Conservation (phyloP, 176 grass and related monocot species). For the Oryza brachyantha region DNA sequence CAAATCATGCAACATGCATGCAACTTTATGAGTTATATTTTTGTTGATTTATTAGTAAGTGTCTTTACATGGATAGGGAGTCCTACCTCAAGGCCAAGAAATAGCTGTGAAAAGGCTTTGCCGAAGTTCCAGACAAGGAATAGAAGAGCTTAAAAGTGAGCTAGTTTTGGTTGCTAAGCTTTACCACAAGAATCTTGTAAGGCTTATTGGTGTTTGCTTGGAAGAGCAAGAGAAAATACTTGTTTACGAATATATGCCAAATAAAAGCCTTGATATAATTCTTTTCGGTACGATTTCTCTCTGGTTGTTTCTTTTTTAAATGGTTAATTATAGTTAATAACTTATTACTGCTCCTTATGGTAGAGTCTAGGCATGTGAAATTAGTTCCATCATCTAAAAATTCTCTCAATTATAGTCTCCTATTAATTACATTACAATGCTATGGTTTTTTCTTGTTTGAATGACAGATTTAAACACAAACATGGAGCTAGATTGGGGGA, state of each 20-base stretch:
- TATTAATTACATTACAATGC: neutral
- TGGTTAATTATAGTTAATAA: no score
- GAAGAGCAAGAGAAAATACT: constrained; percentile 39
- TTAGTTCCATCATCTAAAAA: no score
- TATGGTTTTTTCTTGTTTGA: neutral
- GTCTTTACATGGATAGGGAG: constrained; percentile 6
- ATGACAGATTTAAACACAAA: constrained; percentile 18
- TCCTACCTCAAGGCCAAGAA: constrained; percentile 35
- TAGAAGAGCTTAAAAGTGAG: constrained; percentile 39
- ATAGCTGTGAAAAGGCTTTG: constrained; percentile 37
- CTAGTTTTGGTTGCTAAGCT: constrained; percentile 40
- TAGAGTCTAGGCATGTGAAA: no score
- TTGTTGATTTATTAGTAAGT: neutral
- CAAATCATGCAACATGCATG: neutral
- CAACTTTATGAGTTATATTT: neutral
- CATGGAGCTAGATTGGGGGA: constrained; percentile 40
- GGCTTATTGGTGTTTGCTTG: constrained; percentile 40
- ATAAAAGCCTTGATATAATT: constrained; percentile 45
- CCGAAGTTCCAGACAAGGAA: constrained; percentile 28
- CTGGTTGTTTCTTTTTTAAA: neutral
- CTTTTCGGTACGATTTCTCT: constrained; percentile 32
- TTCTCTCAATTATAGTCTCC: neutral
- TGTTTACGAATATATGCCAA: constrained; percentile 48
- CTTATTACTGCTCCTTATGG: no score
- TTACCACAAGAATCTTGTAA: constrained; percentile 45